Evolutionary conservation across 2,329 filamentous ascomycete genomes (phyloP).

Genomic region (Trichophaea hybrida): DNA sequence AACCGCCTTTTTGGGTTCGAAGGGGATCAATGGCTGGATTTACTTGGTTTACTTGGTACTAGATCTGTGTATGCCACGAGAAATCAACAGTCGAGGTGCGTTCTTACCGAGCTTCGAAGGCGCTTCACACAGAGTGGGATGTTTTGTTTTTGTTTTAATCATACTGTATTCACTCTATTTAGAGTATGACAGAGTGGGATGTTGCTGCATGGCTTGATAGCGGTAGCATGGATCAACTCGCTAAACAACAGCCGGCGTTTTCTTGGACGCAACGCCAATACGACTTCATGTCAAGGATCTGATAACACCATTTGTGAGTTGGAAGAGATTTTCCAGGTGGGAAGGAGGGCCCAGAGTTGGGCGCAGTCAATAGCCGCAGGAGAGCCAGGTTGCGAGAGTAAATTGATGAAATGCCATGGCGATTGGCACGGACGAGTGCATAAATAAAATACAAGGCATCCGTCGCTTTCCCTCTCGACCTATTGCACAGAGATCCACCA

Average conservation of each 20-base stretch:
- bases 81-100: too few relatives aligned
- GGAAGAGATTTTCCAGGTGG: neutral
- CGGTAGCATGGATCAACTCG: neutral
- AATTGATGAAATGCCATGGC: neutral
- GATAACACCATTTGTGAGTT: neutral
- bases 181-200: too few relatives aligned
- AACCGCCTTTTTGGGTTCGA: too few relatives aligned
- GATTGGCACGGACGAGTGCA: neutral
- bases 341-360: neutral
- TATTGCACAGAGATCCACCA: neutral
- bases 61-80: too few relatives aligned
- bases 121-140: too few relatives aligned
- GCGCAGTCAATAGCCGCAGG: neutral
- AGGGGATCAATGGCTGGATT: too few relatives aligned
- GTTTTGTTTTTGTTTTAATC: too few relatives aligned
- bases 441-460: neutral
- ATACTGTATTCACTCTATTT: too few relatives aligned
- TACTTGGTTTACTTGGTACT: too few relatives aligned
- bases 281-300: constrained; percentile 4
- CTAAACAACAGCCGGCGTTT: neutral
- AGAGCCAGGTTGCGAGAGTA: neutral
- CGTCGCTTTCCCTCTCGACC: neutral
- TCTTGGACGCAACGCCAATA: neutral
- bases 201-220: too few relatives aligned
- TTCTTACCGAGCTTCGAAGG: too few relatives aligned